phyloP scores from a whole-genome alignment of 805 yeast species.

The Yueomyces sp. region DNA sequence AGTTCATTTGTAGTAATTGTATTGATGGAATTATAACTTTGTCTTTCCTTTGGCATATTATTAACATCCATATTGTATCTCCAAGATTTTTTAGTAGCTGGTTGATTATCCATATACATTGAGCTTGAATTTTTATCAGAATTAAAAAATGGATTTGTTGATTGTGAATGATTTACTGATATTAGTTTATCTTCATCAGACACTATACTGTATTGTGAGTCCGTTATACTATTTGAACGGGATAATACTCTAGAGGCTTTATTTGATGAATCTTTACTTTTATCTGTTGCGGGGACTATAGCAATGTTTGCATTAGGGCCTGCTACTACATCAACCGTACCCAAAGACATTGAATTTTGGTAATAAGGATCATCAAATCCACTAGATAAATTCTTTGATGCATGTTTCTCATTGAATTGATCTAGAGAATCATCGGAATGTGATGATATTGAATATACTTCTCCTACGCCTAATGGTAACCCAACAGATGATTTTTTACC shows the following conservation, averaged over 20 bases:
- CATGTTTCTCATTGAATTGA: not conserved
- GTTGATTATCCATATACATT: conserved; percentile 21
- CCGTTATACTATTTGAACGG: not conserved
- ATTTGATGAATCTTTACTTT: not conserved
- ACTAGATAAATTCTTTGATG: conserved; percentile 21
- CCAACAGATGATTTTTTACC: not conserved
- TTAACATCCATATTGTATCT: conserved; percentile 24
- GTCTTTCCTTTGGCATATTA: conserved; percentile 29
- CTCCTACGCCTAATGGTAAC: not conserved
- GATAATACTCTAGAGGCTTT: not conserved
- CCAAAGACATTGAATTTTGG: conserved; percentile 12
- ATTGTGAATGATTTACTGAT: too few relatives aligned
- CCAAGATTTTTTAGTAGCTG: conserved; percentile 42
- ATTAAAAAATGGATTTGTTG: too few relatives aligned
- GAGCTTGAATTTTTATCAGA: conserved; percentile 8
- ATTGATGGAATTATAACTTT: conserved; percentile 58
- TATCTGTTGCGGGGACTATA: not conserved
- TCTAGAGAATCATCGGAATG: not conserved
- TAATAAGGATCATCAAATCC: conserved; percentile 18
- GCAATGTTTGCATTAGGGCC: not conserved
- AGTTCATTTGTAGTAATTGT: conserved; percentile 81
- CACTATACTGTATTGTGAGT: not conserved
- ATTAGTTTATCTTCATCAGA: not conserved
- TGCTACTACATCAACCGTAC: not conserved
- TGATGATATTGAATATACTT: not conserved